Evolutionary conservation across 2,329 filamentous ascomycete species (phyloP).

Genomic region (Diplodia mutila): DNA sequence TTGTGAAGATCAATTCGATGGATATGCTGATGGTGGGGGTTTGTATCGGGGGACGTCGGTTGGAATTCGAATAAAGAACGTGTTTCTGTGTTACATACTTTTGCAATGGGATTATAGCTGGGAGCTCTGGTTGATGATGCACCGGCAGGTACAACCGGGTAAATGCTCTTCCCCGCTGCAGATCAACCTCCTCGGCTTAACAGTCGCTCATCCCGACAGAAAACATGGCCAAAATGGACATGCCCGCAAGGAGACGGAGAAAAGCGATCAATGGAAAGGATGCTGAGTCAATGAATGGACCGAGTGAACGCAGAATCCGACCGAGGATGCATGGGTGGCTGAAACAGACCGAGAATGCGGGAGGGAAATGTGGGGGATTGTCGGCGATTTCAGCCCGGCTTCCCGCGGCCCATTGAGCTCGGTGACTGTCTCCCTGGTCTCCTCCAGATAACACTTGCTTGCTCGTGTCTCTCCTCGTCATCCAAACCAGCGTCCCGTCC

Average conservation of each 20-base stretch:
- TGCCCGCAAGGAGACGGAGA: neutral
- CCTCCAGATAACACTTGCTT: neutral
- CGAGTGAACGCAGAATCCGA: neutral
- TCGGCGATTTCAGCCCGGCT: constrained; percentile 4
- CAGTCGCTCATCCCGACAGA: neutral
- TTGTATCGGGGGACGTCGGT: too few relatives aligned
- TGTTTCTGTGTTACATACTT: too few relatives aligned
- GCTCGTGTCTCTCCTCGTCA: neutral
- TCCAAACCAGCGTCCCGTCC: neutral
- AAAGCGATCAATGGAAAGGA: neutral
- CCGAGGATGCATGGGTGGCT: neutral
- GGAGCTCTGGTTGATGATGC: too few relatives aligned
- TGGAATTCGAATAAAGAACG: neutral
- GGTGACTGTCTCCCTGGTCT: neutral
- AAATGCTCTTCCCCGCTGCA: constrained; percentile 2
- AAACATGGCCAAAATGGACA: neutral
- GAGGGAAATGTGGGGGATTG: neutral
- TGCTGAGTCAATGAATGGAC: neutral
- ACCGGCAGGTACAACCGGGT: neutral
- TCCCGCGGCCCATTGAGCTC: neutral
- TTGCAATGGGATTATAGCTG: neutral
- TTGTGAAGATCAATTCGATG: constrained; percentile 26
- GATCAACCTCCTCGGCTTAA: constrained; percentile 1
- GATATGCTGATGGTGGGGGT: too few relatives aligned
- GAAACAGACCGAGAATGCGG: neutral